Evolutionary conservation across 2,329 filamentous ascomycete species (phyloP).

Genomic region (Calonectria montana): DNA sequence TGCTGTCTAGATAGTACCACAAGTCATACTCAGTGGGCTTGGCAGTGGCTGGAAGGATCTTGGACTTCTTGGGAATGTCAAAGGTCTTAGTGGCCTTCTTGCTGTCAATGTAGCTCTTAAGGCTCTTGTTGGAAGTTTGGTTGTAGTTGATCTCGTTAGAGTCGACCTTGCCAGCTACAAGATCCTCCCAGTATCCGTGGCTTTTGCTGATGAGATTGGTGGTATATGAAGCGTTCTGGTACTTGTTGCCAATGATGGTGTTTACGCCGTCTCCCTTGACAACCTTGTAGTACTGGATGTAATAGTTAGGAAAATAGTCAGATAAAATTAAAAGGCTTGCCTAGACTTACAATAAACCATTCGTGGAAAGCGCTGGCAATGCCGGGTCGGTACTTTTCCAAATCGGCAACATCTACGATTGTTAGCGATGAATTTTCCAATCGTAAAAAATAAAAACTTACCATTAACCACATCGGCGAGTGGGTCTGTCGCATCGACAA

Average conservation of each 20-base stretch:
- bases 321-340: not conserved
- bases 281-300: constrained; percentile 54
- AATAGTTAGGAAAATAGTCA: not conserved
- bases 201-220: constrained; percentile 48
- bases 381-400: constrained; percentile 53
- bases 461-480: constrained; percentile 49
- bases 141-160: constrained; percentile 53
- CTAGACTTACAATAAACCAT: constrained; percentile 51
- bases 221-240: constrained; percentile 49
- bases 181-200: constrained; percentile 53
- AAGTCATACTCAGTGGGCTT: constrained; percentile 48
- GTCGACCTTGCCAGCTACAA: constrained; percentile 51
- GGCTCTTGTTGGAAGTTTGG: constrained; percentile 50
- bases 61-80: constrained; percentile 44
- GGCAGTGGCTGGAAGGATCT: constrained; percentile 43
- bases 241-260: constrained; percentile 50
- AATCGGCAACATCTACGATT: constrained; percentile 46
- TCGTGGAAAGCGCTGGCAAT: constrained; percentile 48
- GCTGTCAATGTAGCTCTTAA: constrained; percentile 48
- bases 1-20: constrained; percentile 52
- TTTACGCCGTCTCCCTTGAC: constrained; percentile 49
- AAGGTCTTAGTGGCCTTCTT: constrained; percentile 47
- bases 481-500: constrained; percentile 52
- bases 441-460: constrained; percentile 24
- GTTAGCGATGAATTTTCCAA: constrained; percentile 18